A percentile compares a stretch with the other conserved stretches of the same genome.
phyloP scores from a whole-genome alignment of 177 flowering plant genomes.

The Telopea speciosissima region DNA sequence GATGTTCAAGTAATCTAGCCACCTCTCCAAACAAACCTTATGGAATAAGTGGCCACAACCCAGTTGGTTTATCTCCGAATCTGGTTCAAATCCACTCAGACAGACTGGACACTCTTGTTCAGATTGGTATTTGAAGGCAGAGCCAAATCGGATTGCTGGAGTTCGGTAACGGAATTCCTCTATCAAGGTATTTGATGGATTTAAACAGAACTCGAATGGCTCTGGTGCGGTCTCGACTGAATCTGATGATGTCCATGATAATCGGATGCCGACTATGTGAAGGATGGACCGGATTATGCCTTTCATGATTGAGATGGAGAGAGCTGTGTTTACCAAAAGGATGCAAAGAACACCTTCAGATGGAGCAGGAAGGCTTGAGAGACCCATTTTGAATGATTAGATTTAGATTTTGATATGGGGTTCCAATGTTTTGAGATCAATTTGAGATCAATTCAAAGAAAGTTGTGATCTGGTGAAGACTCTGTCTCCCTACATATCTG shows the following conservation, averaged over 20 bases:
- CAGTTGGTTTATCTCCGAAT: constrained; percentile 45
- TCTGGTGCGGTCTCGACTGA: constrained; percentile 19
- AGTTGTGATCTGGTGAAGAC: not conserved
- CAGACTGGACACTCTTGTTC: constrained; percentile 60
- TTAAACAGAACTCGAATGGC: constrained; percentile 12
- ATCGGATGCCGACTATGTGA: constrained; percentile 40
- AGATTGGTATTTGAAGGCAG: constrained; percentile 11
- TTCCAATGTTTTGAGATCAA: not conserved
- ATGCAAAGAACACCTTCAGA: constrained; percentile 62
- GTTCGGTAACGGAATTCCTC: constrained; percentile 39
- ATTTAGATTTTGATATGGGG: not conserved
- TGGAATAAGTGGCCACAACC: constrained; percentile 62
- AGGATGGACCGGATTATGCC: constrained; percentile 50
- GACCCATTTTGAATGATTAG: constrained; percentile 37
- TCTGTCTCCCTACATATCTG: not conserved
- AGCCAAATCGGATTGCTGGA: constrained; percentile 33
- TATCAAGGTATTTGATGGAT: constrained; percentile 25
- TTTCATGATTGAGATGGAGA: constrained; percentile 48
- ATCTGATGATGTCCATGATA: constrained; percentile 25
- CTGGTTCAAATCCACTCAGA: constrained; percentile 39
- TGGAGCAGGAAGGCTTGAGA: constrained; percentile 55
- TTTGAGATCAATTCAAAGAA: not conserved
- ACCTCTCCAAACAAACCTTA: constrained; percentile 53
- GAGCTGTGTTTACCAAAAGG: constrained; percentile 52
- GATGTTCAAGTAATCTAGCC: constrained; percentile 55